Evolutionary conservation across 345 rosid species (phyloP).

Genomic region (Streptanthus diversifolius): DNA sequence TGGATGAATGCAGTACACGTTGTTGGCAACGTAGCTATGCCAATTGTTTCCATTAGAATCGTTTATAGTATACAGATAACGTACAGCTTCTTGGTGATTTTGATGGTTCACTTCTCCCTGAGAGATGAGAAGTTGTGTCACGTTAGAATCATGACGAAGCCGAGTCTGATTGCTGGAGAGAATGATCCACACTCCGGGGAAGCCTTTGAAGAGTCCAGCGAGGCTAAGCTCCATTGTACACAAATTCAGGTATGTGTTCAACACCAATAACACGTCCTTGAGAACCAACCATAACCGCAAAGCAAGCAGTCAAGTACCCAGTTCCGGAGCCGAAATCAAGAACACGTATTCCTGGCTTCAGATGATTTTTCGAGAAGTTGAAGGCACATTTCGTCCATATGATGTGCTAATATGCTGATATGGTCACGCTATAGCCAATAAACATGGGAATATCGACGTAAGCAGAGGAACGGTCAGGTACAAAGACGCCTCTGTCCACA

Average conservation of each 20-base stretch:
- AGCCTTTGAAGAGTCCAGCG: too few relatives aligned
- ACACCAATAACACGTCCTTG: constrained; percentile 80
- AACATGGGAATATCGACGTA: constrained; percentile 82
- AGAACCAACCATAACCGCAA: constrained; percentile 88
- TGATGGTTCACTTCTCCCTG: too few relatives aligned
- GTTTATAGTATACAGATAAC: neutral
- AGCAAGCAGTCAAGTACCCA: constrained; percentile 85
- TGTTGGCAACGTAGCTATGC: neutral
- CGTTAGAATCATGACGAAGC: too few relatives aligned
- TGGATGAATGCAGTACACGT: constrained; percentile 8
- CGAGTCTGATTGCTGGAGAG: too few relatives aligned
- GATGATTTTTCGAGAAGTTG: constrained; percentile 65
- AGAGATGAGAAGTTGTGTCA: too few relatives aligned
- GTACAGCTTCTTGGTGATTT: neutral
- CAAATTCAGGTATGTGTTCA: constrained; percentile 89
- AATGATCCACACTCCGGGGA: too few relatives aligned
- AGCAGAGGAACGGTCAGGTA: constrained; percentile 61
- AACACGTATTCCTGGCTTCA: constrained; percentile 90
- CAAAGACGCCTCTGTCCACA: constrained; percentile 77
- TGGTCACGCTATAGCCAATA: constrained; percentile 90
- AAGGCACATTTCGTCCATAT: constrained; percentile 97
- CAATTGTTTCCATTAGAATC: neutral
- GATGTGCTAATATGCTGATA: constrained; percentile 75
- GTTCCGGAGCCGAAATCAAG: constrained; percentile 97
- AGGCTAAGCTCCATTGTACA: too few relatives aligned